Conservation (phyloP, 768 basidiomycete species). For the Sporobolomyces roseus region DNA sequence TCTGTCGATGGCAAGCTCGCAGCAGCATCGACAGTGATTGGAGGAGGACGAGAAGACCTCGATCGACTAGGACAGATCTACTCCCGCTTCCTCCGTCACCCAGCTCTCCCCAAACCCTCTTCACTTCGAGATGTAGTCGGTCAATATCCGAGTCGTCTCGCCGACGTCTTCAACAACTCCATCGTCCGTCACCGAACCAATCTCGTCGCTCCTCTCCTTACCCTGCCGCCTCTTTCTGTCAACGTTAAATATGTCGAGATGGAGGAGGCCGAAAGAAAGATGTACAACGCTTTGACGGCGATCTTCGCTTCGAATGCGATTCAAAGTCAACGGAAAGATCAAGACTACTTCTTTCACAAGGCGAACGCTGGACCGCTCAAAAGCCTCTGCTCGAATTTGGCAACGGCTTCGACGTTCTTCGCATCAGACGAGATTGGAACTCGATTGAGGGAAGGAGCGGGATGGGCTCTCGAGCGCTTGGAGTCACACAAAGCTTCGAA, state of each 20-base stretch:
- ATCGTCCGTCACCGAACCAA: constrained; percentile 33
- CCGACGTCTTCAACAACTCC: constrained; percentile 18
- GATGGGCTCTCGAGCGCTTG: constrained; percentile 12
- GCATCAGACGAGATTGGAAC: constrained; percentile 18
- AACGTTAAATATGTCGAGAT: constrained; percentile 25
- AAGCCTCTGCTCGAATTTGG: constrained; percentile 34
- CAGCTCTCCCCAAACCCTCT: constrained; percentile 21
- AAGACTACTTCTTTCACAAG: constrained; percentile 43
- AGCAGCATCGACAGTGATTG: constrained; percentile 1
- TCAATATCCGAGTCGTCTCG: constrained; percentile 14
- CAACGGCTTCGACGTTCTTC: constrained; percentile 39
- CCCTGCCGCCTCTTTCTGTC: constrained; percentile 31
- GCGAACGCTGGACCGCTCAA: constrained; percentile 25
- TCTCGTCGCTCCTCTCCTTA: constrained; percentile 11
- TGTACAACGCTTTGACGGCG: constrained; percentile 42
- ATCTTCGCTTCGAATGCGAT: constrained; percentile 42
- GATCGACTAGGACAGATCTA: constrained; percentile 39
- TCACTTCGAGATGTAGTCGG: constrained; percentile 18
- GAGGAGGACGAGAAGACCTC: constrained; percentile 36
- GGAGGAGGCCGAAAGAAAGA: constrained; percentile 37
- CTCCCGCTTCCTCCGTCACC: constrained; percentile 31
- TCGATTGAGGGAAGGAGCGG: constrained; percentile 3
- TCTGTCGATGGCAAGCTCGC: constrained; percentile 28
- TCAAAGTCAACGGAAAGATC: constrained; percentile 34
- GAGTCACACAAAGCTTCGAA: neutral